phyloP scores from a whole-genome alignment of 2,329 filamentous ascomycete genomes.

The Cylindrodendrum hubeiense region DNA sequence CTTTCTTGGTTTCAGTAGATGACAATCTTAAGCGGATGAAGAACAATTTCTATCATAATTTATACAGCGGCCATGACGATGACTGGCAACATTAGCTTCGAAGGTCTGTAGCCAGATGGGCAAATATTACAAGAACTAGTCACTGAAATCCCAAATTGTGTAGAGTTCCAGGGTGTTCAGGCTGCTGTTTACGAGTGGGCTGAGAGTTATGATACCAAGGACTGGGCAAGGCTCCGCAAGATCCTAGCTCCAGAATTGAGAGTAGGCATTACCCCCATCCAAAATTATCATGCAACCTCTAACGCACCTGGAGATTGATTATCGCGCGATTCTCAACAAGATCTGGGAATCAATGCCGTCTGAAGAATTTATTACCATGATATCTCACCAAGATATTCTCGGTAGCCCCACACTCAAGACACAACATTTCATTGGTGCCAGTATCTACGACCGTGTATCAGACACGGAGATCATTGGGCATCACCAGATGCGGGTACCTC shows the following conservation, averaged over 20 bases:
- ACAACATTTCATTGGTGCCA: not conserved
- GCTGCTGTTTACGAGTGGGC: slow-evolving; percentile 7
- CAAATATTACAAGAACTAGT: not conserved
- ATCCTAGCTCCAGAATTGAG: not conserved
- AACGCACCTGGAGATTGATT: not conserved
- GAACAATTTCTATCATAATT: no score
- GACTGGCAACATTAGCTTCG: not conserved
- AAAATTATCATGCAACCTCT: not conserved
- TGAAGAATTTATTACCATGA: not conserved
- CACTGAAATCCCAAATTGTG: not conserved
- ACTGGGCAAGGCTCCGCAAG: slow-evolving; percentile 13
- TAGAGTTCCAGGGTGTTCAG: not conserved
- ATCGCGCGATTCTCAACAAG: not conserved
- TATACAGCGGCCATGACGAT: no score
- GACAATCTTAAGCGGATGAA: no score
- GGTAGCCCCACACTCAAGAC: not conserved
- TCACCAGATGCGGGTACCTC: not conserved
- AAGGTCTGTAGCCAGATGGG: not conserved
- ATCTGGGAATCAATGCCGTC: not conserved
- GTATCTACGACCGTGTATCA: not conserved
- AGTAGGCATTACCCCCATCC: not conserved
- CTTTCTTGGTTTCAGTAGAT: no score
- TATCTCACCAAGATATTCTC: not conserved
- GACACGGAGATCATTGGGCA: not conserved
- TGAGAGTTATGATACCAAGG: slow-evolving; percentile 20